Evolutionary conservation across 148 eudicot genomes (phyloP), one percentile per base, ranked within the genome.

Genomic region (Chenopodium quinoa): DNA sequence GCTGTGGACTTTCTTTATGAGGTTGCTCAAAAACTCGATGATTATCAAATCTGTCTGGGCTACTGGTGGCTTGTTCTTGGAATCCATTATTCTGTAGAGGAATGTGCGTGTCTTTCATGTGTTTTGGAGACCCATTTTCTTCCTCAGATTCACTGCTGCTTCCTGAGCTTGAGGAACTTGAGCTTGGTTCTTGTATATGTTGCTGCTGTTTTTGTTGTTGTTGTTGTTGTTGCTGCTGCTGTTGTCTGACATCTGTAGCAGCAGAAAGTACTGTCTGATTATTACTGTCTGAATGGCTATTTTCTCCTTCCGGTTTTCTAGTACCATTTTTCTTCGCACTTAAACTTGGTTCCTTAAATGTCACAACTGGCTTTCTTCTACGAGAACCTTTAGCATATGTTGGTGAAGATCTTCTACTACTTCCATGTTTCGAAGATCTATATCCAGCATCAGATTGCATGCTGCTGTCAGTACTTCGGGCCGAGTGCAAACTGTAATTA

Each of bases 341-440:
- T 70, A 65, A 54, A 66, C 78, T 84, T 25, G 88, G 90, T 64
- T 86, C 89, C 73, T 78, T 88, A 66, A 88, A 88, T 32, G 88
- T 88, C 46, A 88, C 88, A 4, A 88, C 81, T 27, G 79, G 29
- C 74, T 79, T 85, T 47, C 85, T 82, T 29, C 52, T 84, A 34
- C 85, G 86, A 25, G 88, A 80, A 62, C 84, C 64, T 9, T 34
- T 71, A 78, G 70, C 4, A 60, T 83, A 64, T 23, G 76, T 85
- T 8, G 83, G 75, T 32, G 86, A 69, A 52, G 75, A 78, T 65
- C 72, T 75, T 46, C 77, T 47, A 77, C 78, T 69, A 66, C 88
- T 83, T 62, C 83, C 82, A 25, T 78, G 77, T 48, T 54, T 29
- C 13, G 91, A 79, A 66, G 66, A 76, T 56, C 58, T 48, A 62